Evolutionary conservation across 805 yeast genomes (phyloP), one percentile per base, ranked within the genome.

Genomic region (Monosporozyma aerobia): DNA sequence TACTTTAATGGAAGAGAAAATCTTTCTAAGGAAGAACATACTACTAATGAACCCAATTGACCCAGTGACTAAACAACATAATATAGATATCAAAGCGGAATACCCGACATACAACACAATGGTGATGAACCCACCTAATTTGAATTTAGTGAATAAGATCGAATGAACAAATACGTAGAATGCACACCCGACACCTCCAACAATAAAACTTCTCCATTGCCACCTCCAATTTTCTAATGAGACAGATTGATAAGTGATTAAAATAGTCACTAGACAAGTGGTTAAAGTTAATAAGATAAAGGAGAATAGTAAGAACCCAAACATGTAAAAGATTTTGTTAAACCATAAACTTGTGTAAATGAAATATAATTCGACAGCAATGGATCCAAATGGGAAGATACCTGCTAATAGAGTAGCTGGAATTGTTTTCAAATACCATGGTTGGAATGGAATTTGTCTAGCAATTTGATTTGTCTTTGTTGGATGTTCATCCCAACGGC

Each of bases 391-490:
- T 63, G 98, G 97, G 77, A 92, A 83, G 54, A 92, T 79, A 55
- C 98, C 98, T 1, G 95, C 86, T 56, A 87, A 76, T 44, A 87
- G 65, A 62, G 90, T 73, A 51, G 85, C 77, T 25, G 89, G 83
- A 16, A 78, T 56, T 3, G 87, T 79, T 63, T 79, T 80, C 62
- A 89, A 76, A 64, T 86, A 89, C 80, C 87, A 80, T 46, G 95
- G 95, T 70, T 90, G 97, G 16, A 77, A 77, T 43, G 99, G 99
- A 54, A 94, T 87, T 72, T 94, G 97, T 70, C 99, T 82, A 56
- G 97, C 95, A 59, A 94, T 92, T 73, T 92, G 97, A 69, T 90
- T 92, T 19, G 95, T 90, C 63, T 88, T 83, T 33, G 90, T 95
- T 11, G 98, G 97, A 50, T 64, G 69, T 50, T 82, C 81, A 35